A percentile compares a stretch with the other conserved stretches of the same genome.
phyloP scores from a whole-genome alignment of 768 basidiomycete genomes.

The Macrocybe gigantea region DNA sequence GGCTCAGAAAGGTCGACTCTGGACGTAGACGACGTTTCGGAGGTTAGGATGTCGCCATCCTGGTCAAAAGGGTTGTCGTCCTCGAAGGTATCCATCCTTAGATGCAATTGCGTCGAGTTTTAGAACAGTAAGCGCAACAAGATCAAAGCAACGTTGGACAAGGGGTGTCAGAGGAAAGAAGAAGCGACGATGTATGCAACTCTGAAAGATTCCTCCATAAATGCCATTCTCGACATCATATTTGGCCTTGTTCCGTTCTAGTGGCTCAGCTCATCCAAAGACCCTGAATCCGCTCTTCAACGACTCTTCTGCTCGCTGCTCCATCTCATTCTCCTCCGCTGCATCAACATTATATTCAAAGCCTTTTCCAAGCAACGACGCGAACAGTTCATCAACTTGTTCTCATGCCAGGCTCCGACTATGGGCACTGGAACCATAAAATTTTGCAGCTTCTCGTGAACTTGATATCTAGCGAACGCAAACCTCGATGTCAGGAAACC shows the following conservation, averaged over 20 bases:
- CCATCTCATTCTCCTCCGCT: conserved; percentile 22
- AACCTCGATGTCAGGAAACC: neutral
- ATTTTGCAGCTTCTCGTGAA: conserved; percentile 94
- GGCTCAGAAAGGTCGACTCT: conserved; percentile 54
- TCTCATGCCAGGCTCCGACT: conserved; percentile 82
- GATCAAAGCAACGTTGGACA: neutral
- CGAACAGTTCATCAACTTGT: conserved; percentile 93
- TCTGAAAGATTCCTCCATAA: too few species aligned
- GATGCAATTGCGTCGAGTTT: conserved; percentile 5
- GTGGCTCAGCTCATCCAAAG: conserved; percentile 46
- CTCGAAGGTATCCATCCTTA: conserved; percentile 43
- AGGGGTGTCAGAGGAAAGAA: neutral
- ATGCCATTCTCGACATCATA: conserved; percentile 13
- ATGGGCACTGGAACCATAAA: conserved; percentile 89
- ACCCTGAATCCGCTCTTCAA: conserved; percentile 46
- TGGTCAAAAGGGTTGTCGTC: conserved; percentile 68
- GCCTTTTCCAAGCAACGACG: conserved; percentile 77
- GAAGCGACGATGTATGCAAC: neutral
- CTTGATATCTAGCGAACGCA: conserved; percentile 61
- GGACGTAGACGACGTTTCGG: conserved; percentile 49
- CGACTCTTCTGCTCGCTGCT: conserved; percentile 24
- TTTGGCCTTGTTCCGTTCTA: conserved; percentile 35
- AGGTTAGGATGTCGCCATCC: conserved; percentile 34
- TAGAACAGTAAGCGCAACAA: too few species aligned
- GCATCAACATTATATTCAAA: conserved; percentile 35